These are phyloP conservation scores for Colletotrichum destructivum DNA, from an alignment of 2,329 filamentous ascomycete species.

Conservation along the genomic window DNA sequence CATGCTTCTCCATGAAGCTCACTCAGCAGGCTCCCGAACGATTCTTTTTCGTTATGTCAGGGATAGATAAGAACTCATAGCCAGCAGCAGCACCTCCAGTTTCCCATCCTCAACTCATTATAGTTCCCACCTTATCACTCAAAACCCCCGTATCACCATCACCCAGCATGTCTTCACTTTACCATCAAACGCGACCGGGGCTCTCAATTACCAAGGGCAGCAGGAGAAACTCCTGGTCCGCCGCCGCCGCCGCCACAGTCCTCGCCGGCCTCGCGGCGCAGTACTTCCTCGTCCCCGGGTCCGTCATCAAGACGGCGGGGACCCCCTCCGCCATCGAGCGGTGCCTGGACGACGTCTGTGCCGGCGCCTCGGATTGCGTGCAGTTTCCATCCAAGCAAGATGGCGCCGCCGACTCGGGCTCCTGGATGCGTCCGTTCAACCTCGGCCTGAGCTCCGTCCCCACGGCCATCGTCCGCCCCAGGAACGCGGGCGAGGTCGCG, in stretches of 20 bases:
- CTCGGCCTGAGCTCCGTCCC: slow-evolving; percentile 65
- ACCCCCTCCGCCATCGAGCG: slow-evolving; percentile 50
- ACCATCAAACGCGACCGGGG: neutral
- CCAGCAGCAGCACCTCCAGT: rapidly evolving
- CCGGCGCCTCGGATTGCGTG: slow-evolving; percentile 60
- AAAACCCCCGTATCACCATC: too few relatives aligned
- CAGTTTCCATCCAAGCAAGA: slow-evolving; percentile 55
- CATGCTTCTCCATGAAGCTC: neutral
- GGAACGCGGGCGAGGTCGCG: slow-evolving; percentile 66
- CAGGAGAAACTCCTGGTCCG: neutral
- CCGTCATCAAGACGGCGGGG: neutral
- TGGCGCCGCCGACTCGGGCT: slow-evolving; percentile 23
- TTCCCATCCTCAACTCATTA: too few relatives aligned
- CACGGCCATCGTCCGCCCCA: slow-evolving; percentile 70
- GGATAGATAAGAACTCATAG: too few relatives aligned
- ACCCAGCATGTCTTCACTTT: neutral
- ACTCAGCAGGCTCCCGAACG: too few relatives aligned
- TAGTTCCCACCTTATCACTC: too few relatives aligned
- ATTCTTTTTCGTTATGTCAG: neutral
- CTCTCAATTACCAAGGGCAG: neutral
- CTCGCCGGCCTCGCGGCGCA: neutral
- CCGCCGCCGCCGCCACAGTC: neutral
- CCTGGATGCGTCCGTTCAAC: slow-evolving; percentile 68
- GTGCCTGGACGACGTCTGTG: slow-evolving; percentile 64
- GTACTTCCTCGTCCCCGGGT: neutral